These are phyloP conservation scores for Diospyros kaki DNA, from an alignment of 148 eudicot genomes.

Conservation along the genomic window DNA sequence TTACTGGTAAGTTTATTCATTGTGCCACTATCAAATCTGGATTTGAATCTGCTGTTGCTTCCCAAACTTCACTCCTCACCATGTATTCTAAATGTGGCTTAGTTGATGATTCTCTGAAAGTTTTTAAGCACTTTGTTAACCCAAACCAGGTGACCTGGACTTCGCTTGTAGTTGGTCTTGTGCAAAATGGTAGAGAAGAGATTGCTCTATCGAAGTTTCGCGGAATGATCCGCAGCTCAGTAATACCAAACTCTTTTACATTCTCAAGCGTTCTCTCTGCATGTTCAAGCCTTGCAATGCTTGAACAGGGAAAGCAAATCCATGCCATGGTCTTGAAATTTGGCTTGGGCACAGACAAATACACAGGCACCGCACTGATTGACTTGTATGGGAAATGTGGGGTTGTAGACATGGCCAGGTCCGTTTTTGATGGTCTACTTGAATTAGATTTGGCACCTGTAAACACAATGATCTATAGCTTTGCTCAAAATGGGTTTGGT, in stretches of 20 bases:
- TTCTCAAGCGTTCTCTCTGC: constrained; percentile 32
- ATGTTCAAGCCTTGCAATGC: constrained; percentile 39
- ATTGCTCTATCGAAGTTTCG: constrained; percentile 29
- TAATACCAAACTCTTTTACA: constrained; percentile 39
- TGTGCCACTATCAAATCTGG: constrained; percentile 32
- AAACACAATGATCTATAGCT: constrained; percentile 42
- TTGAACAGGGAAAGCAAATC: constrained; percentile 39
- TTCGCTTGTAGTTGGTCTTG: constrained; percentile 36
- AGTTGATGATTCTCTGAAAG: constrained; percentile 33
- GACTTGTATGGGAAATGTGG: constrained; percentile 46
- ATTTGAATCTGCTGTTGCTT: constrained; percentile 23
- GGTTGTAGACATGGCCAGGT: constrained; percentile 27
- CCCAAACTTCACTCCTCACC: constrained; percentile 37
- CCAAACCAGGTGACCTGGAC: constrained; percentile 42
- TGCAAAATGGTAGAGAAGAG: constrained; percentile 38
- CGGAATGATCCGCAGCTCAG: constrained; percentile 29
- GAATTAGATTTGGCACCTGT: constrained; percentile 35
- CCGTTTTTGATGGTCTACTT: constrained; percentile 28
- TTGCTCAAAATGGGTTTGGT: constrained; percentile 38
- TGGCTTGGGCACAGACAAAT: constrained; percentile 38
- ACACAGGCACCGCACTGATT: constrained; percentile 30
- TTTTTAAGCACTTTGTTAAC: constrained; percentile 26
- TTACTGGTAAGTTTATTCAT: constrained; percentile 32
- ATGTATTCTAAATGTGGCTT: constrained; percentile 43
- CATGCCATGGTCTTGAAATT: constrained; percentile 30